Percentiles rank a stretch among this genome's conserved stretches.
Evolutionary conservation across 148 eudicot genomes (phyloP).

Genomic region (Chenopodium suecicum): DNA sequence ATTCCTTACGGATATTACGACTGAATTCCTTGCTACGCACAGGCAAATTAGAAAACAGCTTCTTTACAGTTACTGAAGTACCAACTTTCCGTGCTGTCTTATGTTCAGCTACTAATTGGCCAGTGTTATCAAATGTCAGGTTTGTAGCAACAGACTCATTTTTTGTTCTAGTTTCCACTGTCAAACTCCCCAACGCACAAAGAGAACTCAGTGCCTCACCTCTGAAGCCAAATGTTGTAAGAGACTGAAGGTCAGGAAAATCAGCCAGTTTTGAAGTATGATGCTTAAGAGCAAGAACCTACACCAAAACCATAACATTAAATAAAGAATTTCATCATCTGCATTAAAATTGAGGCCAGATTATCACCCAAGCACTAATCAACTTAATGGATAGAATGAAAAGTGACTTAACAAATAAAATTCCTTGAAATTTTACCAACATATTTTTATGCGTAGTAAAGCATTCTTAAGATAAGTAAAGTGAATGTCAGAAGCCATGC

Average conservation of each 20-base stretch:
- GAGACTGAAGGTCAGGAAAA: constrained; percentile 86
- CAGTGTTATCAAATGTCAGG: constrained; percentile 79
- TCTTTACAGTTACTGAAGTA: constrained; percentile 87
- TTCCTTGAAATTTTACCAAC: no score
- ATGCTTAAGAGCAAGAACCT: constrained; percentile 93
- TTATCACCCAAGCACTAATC: not conserved
- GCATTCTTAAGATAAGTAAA: not conserved
- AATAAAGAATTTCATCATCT: not conserved
- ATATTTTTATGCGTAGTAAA: not conserved
- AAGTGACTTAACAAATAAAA: not conserved
- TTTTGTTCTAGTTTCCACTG: constrained; percentile 82
- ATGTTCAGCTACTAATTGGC: constrained; percentile 61
- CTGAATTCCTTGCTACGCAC: constrained; percentile 89
- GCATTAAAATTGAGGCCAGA: not conserved
- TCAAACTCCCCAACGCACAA: constrained; percentile 77
- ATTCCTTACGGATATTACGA: constrained; percentile 91
- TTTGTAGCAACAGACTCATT: constrained; percentile 83
- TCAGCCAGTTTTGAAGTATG: constrained; percentile 90
- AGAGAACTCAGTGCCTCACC: constrained; percentile 98
- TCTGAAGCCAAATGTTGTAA: constrained; percentile 88
- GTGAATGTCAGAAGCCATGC: not conserved
- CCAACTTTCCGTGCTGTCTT: constrained; percentile 95
- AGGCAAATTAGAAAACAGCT: constrained; percentile 82
- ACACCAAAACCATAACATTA: constrained; percentile 21
- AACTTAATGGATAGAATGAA: constrained; percentile 3